Evolutionary conservation across 2,329 filamentous ascomycete species (phyloP).

Genomic region (Colletotrichum musicola): DNA sequence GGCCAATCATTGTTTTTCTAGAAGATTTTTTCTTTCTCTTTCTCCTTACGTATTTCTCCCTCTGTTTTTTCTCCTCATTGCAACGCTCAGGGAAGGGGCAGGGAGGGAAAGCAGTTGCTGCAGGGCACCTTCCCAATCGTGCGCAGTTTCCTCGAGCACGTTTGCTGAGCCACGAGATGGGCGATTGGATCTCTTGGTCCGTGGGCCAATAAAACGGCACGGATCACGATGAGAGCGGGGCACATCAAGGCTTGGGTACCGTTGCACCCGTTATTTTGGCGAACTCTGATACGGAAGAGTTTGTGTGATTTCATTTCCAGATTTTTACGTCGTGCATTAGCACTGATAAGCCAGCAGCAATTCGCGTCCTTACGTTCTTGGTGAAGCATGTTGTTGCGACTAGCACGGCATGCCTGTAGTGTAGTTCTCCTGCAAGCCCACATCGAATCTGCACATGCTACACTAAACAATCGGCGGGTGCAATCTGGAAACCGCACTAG

Average conservation of each 20-base stretch:
- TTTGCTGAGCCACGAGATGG: slow-evolving; percentile 22
- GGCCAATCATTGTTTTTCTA: slow-evolving; percentile 5
- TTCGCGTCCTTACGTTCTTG: not conserved
- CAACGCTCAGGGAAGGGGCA: not conserved
- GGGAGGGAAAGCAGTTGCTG: not conserved
- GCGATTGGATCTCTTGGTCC: slow-evolving; percentile 18
- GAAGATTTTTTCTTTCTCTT: not conserved
- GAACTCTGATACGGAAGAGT: slow-evolving; percentile 22
- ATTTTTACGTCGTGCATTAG: not conserved
- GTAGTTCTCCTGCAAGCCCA: not conserved
- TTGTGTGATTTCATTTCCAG: not conserved
- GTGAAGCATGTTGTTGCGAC: not conserved
- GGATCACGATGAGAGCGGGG: not conserved
- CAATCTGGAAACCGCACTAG: not conserved
- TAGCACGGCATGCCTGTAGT: not conserved
- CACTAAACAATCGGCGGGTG: not conserved
- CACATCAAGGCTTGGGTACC: not conserved
- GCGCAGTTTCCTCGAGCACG: slow-evolving; percentile 27
- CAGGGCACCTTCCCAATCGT: slow-evolving; percentile 25
- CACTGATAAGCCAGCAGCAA: not conserved
- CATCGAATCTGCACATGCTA: slow-evolving; percentile 2
- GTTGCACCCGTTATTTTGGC: not conserved
- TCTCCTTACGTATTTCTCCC: too few relatives aligned
- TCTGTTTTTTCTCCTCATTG: not conserved
- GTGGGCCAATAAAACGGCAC: slow-evolving; percentile 20